Evolutionary conservation across 2,329 filamentous ascomycete species (phyloP), one percentile per base, ranked within the genome.

Genomic region (Paradendryphiella salina): DNA sequence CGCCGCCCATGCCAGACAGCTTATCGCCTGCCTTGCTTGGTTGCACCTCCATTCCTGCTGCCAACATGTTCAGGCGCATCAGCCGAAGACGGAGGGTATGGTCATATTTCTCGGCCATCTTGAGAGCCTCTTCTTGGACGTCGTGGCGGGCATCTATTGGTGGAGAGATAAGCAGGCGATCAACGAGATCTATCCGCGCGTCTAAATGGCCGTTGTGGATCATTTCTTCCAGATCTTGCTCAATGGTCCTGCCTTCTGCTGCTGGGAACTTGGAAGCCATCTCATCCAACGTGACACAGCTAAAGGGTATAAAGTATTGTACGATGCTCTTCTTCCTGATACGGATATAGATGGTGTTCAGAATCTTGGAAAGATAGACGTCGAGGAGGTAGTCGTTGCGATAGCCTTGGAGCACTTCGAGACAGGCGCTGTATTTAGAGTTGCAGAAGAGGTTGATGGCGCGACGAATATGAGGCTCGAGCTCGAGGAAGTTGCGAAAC

Each of bases 321-420:
- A 92, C 84, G 52, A 99, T 96, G 65, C 92, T 93, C 77, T 96
- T 96, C 65, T 82, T 88, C 51, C 94, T 85, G 61, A 99, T 91
- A 39, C 79, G 77, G 9, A 81, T 78, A 75, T 92, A 94, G 15
- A 99, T 79, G 1, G 77, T 75, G 31, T 80, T 68, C 14, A 96
- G 78, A 59, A 96, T 89, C 55, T 80, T 83, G 52, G 89, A 86
- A 5, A 99, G 82, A 71, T 96, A 87, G 15, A 96, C 78, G 67
- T 99, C 94, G 4, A 97, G 83, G n/a, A 92, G 80, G 70, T 94
- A 97, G 73, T 99, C 94, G 29, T 85, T 77, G 41, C 85, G 85
- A 72, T 94, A 93, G 4, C 85, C 82, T 65, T 94, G 89, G 0
- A 99, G 81, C 29, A 93, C 90, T 38, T 85, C 82, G 36, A 99